Base-by-base conservation (phyloP, 2,329 filamentous ascomycete genomes). In the Fusarium nodosum region DNA sequence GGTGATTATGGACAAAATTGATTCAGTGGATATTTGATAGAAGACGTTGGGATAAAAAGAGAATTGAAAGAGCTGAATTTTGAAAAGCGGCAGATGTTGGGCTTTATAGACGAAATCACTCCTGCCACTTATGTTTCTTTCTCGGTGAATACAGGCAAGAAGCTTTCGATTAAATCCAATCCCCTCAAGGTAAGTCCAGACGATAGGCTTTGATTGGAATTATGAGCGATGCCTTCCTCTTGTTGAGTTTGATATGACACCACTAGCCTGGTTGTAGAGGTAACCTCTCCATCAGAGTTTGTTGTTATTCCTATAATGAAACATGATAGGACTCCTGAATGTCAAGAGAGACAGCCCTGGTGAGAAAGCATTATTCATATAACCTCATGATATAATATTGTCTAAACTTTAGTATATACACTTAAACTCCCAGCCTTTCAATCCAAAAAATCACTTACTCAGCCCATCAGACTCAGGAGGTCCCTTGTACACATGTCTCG, bases 401-500 rank as follows among this genome's bases (percentile, higher is more conserved):
- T 51, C 7, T 45, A 16, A 8, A 12, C 13, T 28, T 28, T 34
- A 9, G 33, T 51, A 38, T 36, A 10, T 34, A 38, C 47, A 28
- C 47, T 24, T 6, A 4, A 51, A 51, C 47, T 51, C 47, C 18
- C 11, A 50, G 8, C 22, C 46, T 34, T 10, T 3, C 12, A 39
- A 3, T 1, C 16, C 11, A 33, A 11, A 13, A 18, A 18, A n/a
- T 18, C 59, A 64, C 11, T 51, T 64, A 28, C 47, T 56, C 18
- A 73, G 33, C 2, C 71, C 71, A 34, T 69, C 71, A 5, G 71
- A 73, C 39, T 74, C 68, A 1, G 72, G 72, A 7, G 72, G 72
- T 30, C 72, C 72, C 36, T 64, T 73, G 31, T 74, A 74, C 13
- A 74, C 72, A 53, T 75, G 59, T n/a, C 71, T 60, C 13, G 72